These are phyloP conservation scores for Knoxia roxburghii DNA, from an alignment of 257 asterid species.

Conservation along the genomic window DNA sequence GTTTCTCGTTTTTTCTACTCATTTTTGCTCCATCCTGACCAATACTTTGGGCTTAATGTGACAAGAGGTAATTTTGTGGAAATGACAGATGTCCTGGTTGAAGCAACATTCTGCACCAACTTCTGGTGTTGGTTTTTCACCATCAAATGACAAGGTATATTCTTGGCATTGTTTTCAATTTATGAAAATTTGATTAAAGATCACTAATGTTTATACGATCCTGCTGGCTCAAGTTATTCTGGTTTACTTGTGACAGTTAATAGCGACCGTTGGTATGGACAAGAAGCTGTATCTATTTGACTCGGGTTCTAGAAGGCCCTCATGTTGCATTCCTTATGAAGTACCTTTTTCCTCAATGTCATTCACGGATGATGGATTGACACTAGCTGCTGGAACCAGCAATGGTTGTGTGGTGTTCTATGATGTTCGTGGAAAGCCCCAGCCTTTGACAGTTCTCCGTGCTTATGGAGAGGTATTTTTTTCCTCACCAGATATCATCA, in stretches of 20 bases:
- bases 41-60: neutral
- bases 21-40: neutral
- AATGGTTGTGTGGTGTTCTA: conserved; percentile 82
- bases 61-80: conserved; percentile 2
- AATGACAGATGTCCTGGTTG: conserved; percentile 78
- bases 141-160: conserved; percentile 90
- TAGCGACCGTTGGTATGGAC: conserved; percentile 96
- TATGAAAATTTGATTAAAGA: neutral
- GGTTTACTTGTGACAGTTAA: conserved; percentile 49
- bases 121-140: conserved; percentile 91
- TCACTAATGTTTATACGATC: neutral
- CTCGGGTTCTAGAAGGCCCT: conserved; percentile 73
- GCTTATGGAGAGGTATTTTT: conserved; percentile 79
- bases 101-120: conserved; percentile 98
- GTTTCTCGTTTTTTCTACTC: neutral
- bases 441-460: conserved; percentile 83
- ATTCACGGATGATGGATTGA: conserved; percentile 85
- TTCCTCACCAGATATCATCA: conserved; percentile 17
- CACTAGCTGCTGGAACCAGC: conserved; percentile 95
- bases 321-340: conserved; percentile 83
- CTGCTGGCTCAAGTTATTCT: conserved; percentile 7
- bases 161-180: conserved; percentile 13
- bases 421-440: conserved; percentile 93
- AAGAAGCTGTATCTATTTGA: conserved; percentile 91
- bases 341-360: conserved; percentile 92